These are phyloP conservation scores for Aphanomyces astaci DNA, from an alignment of 352 stramenopile species.

Conservation along the genomic window DNA sequence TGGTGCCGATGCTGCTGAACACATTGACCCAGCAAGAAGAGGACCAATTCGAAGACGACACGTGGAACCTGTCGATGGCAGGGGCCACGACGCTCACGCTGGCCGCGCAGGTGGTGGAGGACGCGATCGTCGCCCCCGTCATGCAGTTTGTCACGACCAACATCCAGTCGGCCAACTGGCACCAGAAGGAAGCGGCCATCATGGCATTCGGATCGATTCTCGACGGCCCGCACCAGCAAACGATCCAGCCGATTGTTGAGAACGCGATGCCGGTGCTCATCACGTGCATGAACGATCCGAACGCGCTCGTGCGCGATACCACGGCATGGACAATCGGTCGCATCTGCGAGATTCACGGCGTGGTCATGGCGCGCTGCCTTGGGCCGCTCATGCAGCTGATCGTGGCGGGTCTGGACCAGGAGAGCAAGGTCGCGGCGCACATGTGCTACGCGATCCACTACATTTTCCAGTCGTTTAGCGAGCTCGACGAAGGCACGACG, in stretches of 20 bases:
- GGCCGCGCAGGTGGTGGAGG: constrained; percentile 89
- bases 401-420: constrained; percentile 71
- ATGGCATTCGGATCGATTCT: constrained; percentile 97
- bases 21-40: constrained; percentile 93
- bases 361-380: constrained; percentile 68
- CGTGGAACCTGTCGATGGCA: constrained; percentile 92
- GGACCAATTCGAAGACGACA: constrained; percentile 90
- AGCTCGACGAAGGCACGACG: constrained; percentile 52
- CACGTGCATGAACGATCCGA: constrained; percentile 83
- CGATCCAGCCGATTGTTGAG: constrained; percentile 87
- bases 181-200: constrained; percentile 91
- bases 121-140: constrained; percentile 85
- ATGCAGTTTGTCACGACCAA: constrained; percentile 94
- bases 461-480: constrained; percentile 89
- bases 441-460: constrained; percentile 96
- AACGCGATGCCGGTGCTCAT: constrained; percentile 92
- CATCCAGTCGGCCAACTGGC: constrained; percentile 93
- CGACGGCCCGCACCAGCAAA: constrained; percentile 85
- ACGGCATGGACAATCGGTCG: constrained; percentile 93
- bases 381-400: constrained; percentile 78
- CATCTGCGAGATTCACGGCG: constrained; percentile 93
- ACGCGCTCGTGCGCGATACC: constrained; percentile 92
- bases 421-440: constrained; percentile 89
- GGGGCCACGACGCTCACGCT: constrained; percentile 89
- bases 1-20: constrained; percentile 90